phyloP scores from a whole-genome alignment of 2,329 filamentous ascomycete species.

The Chaetomium sp. region DNA sequence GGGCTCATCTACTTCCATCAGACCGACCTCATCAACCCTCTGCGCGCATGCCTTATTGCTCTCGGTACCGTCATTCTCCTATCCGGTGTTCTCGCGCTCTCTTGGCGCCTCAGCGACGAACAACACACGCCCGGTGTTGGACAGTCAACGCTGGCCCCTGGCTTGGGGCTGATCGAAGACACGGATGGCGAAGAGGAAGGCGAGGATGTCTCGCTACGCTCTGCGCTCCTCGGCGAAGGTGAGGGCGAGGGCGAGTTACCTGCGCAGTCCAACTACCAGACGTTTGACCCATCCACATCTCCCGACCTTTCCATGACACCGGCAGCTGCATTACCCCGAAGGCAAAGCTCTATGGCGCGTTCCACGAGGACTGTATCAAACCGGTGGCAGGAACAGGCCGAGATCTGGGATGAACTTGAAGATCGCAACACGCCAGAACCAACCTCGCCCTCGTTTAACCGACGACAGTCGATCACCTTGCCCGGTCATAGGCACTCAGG shows the following conservation, averaged over 20 bases:
- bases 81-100: constrained; percentile 80
- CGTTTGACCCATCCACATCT: constrained; percentile 38
- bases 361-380: constrained; percentile 32
- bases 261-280: constrained; percentile 37
- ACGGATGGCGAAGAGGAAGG: constrained; percentile 56
- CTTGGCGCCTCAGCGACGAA: constrained; percentile 84
- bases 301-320: constrained; percentile 28
- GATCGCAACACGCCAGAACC: constrained; percentile 54
- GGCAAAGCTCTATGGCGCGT: constrained; percentile 17
- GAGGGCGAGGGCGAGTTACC: constrained; percentile 29
- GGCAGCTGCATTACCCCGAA: constrained; percentile 34
- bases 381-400: constrained; percentile 60
- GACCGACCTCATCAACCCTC: constrained; percentile 65
- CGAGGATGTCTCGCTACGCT: constrained; percentile 49
- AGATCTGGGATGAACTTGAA: constrained; percentile 85
- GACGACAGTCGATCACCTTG: constrained; percentile 44
- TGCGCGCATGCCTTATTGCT: constrained; percentile 75
- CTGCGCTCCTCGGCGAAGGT: constrained; percentile 40
- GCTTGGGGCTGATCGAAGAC: constrained; percentile 72
- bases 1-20: constrained; percentile 96
- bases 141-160: constrained; percentile 69
- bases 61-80: constrained; percentile 82
- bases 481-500: constrained; percentile 35
- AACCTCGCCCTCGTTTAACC: constrained; percentile 27
- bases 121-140: constrained; percentile 54